Evolutionary conservation across 2,329 filamentous ascomycete species (phyloP).

Genomic region (Pyrenochaeta sp.): DNA sequence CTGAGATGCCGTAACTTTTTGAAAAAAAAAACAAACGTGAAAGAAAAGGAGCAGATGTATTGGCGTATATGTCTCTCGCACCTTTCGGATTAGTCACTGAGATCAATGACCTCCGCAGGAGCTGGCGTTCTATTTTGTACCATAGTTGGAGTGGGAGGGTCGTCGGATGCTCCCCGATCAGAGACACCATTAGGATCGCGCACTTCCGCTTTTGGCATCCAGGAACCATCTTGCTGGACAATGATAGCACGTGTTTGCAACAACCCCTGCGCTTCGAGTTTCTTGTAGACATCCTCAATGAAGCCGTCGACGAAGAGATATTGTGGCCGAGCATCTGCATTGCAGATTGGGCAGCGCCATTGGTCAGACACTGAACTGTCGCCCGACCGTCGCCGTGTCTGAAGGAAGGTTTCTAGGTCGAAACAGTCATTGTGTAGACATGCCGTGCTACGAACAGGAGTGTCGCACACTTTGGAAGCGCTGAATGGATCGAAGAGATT

Average conservation of each 20-base stretch:
- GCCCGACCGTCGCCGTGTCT: constrained; percentile 41
- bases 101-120: background rate
- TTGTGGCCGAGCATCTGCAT: constrained; percentile 76
- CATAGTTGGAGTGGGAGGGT: background rate
- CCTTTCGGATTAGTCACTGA: background rate
- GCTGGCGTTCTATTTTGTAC: background rate
- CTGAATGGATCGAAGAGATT: constrained; percentile 58
- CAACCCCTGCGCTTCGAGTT: constrained; percentile 60
- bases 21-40: no score
- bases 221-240: constrained; percentile 70
- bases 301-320: constrained; percentile 78
- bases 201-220: constrained; percentile 61
- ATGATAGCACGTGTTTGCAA: constrained; percentile 68
- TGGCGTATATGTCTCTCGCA: no score
- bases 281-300: constrained; percentile 67
- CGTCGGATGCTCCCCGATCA: background rate
- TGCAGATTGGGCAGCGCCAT: constrained; percentile 90
- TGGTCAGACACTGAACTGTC: constrained; percentile 64
- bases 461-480: constrained; percentile 64
- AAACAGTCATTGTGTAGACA: constrained; percentile 90
- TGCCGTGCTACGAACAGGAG: constrained; percentile 72
- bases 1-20: no score
- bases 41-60: no score
- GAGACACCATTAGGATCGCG: constrained; percentile 10
- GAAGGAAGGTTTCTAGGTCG: constrained; percentile 83